These are phyloP conservation scores for Ordospora colligata DNA, from an alignment of 371 early-diverging fungal genomes.

Conservation along the genomic window DNA sequence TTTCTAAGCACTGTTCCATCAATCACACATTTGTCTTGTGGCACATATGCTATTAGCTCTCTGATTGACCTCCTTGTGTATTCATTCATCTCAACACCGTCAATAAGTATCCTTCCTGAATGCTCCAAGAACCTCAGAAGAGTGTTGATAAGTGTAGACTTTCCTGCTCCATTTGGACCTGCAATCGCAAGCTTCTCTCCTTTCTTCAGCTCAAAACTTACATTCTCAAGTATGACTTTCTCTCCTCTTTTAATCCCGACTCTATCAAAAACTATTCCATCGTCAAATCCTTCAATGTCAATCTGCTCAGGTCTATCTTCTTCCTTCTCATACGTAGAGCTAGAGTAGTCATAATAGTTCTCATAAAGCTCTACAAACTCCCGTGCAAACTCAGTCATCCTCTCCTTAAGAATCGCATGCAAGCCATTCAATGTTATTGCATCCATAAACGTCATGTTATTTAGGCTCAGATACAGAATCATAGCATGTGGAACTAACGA, in stretches of 20 bases:
- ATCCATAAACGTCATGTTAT: background rate
- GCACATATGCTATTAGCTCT: slow-evolving; percentile 68
- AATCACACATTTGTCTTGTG: slow-evolving; percentile 76
- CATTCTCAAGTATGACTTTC: slow-evolving; percentile 23
- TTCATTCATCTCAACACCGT: slow-evolving; percentile 64
- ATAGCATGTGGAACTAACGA: slow-evolving; percentile 18
- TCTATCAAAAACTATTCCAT: slow-evolving; percentile 18
- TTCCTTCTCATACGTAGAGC: background rate
- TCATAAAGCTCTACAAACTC: background rate
- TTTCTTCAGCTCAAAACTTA: slow-evolving; percentile 46
- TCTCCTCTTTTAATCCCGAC: slow-evolving; percentile 9
- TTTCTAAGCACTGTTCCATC: slow-evolving; percentile 70
- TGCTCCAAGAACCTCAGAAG: slow-evolving; percentile 52
- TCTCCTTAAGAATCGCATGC: background rate
- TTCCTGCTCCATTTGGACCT: slow-evolving; percentile 59
- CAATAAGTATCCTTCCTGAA: slow-evolving; percentile 46
- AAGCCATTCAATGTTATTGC: background rate
- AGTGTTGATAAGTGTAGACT: slow-evolving; percentile 53
- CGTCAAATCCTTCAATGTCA: background rate
- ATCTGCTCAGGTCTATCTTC: background rate
- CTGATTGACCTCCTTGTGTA: slow-evolving; percentile 66
- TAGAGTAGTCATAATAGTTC: background rate
- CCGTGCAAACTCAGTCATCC: background rate
- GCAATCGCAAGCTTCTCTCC: slow-evolving; percentile 58
- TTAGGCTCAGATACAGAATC: background rate